Evolutionary conservation across 352 stramenopile species (phyloP).

Genomic region (Pythium aristosporum): DNA sequence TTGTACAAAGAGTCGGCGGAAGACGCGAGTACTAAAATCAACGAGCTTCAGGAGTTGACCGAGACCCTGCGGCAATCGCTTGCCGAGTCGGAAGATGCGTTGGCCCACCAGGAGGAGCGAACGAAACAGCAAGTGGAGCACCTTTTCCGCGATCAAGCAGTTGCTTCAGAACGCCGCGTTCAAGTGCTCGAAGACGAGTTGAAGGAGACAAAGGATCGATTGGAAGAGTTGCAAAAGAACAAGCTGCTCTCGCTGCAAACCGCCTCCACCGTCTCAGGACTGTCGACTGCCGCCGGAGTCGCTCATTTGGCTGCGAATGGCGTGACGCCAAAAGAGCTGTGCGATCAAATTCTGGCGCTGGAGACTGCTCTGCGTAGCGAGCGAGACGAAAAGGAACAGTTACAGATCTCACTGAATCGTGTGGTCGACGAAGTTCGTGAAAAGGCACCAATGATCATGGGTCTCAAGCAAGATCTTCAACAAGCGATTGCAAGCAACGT

Average conservation of each 20-base stretch:
- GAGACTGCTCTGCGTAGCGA: constrained; percentile 83
- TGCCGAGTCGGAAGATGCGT: constrained; percentile 55
- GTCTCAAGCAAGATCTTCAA: constrained; percentile 89
- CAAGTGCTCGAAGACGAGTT: constrained; percentile 56
- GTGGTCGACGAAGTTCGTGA: constrained; percentile 92
- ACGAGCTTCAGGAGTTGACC: constrained; percentile 52
- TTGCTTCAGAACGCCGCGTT: constrained; percentile 57
- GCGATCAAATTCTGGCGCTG: constrained; percentile 84
- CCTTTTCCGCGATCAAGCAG: constrained; percentile 68
- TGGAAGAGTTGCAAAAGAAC: constrained; percentile 64
- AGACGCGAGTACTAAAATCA: constrained; percentile 52
- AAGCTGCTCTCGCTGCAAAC: constrained; percentile 57
- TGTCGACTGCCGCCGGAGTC: constrained; percentile 61
- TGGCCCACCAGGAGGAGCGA: constrained; percentile 61
- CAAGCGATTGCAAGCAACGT: constrained; percentile 82
- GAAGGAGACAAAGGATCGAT: constrained; percentile 44
- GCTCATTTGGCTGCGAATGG: constrained; percentile 66
- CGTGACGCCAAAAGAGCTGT: constrained; percentile 88
- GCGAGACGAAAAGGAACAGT: constrained; percentile 80
- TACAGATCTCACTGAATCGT: constrained; percentile 89
- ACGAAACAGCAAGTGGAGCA: constrained; percentile 70
- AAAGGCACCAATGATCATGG: constrained; percentile 89
- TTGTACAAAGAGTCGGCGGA: constrained; percentile 72
- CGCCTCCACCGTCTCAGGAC: constrained; percentile 47
- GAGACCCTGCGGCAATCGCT: constrained; percentile 61